Conservation (phyloP, 768 basidiomycete genomes). For the Kwoniella shandongensis region DNA sequence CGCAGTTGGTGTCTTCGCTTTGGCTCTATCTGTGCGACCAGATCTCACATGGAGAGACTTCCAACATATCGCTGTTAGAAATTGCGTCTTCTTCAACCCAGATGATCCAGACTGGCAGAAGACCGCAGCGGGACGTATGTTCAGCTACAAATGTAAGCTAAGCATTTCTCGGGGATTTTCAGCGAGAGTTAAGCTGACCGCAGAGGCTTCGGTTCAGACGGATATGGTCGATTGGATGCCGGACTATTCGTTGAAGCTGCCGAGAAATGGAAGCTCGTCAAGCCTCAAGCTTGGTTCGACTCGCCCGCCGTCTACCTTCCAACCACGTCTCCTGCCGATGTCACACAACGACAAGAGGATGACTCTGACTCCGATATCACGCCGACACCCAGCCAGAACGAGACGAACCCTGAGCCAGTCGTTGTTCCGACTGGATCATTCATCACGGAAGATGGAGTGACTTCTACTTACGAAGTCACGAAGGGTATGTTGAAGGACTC, state of each 20-base stretch:
- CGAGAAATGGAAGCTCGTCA: slow-evolving; percentile 78
- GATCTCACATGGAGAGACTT: slow-evolving; percentile 96
- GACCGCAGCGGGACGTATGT: slow-evolving; percentile 67
- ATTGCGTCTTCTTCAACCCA: slow-evolving; percentile 73
- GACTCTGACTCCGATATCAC: slow-evolving; percentile 2
- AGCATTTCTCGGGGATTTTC: background rate
- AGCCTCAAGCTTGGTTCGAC: slow-evolving; percentile 88
- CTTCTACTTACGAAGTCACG: slow-evolving; percentile 66
- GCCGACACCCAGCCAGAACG: background rate
- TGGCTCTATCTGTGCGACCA: slow-evolving; percentile 85
- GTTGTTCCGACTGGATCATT: slow-evolving; percentile 58
- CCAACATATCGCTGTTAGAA: slow-evolving; percentile 80
- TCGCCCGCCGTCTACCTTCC: slow-evolving; percentile 62
- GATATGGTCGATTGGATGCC: slow-evolving; percentile 85
- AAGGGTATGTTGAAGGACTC: slow-evolving; percentile 65
- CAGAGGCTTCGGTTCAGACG: slow-evolving; percentile 57
- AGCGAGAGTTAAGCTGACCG: background rate
- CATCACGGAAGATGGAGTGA: slow-evolving; percentile 67
- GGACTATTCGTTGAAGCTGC: slow-evolving; percentile 78
- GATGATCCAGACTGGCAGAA: slow-evolving; percentile 93
- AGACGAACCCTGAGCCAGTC: slow-evolving; percentile 54
- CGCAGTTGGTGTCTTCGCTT: slow-evolving; percentile 87
- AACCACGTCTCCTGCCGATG: slow-evolving; percentile 17
- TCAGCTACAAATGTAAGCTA: slow-evolving; percentile 73
- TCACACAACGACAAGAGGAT: slow-evolving; percentile 15